Evolutionary conservation across 2,329 filamentous ascomycete species (phyloP), one percentile per base, ranked within the genome.

Genomic region (Aplosporella prunicola): DNA sequence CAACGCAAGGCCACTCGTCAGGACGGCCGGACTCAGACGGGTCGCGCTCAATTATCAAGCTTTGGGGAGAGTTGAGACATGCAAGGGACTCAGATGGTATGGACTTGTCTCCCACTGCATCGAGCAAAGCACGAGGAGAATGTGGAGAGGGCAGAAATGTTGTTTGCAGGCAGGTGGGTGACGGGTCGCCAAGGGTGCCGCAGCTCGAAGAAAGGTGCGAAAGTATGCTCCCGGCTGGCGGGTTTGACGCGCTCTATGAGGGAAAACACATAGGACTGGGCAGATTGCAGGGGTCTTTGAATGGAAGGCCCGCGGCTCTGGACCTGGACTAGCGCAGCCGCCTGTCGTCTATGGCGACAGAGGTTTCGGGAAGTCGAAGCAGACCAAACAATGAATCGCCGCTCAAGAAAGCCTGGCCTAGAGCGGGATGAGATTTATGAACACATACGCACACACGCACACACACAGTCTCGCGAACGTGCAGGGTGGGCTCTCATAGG

Each of bases 281-380:
- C 30, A 39, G 37, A 39, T 39, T 39, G 37, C 37, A 39, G 30
- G 37, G 37, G 37, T 39, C 31, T 37, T 37, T 37, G 27, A 37
- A 30, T 30, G 30, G n/a, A 37, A 29, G 35, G 29, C 13, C 35
- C 26, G 16, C 35, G 27, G 35, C 14, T 13, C 16, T 17, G 33
- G 25, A 20, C 24, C 24, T 26, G 34, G 34, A n/a, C 35, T 37
- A 37, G 35, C 18, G 35, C 16, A 31, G 35, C 35, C 35, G 28
- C 26, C 22, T n/a, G 22, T n/a, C 8, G 22, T 8, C n/a, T 24
- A n/a, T n/a, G 27, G 27, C 26, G 27, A 30, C 27, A 29, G 30
- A 14, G 32, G 30, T 39, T 39, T 39, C 30, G 30, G 30, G 37
- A 25, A 34, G 37, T 20, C 8, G 22, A 24, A 8, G n/a, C n/a